Conservation (phyloP, 805 yeast species). For the Zygoascus flipseniorum region DNA sequence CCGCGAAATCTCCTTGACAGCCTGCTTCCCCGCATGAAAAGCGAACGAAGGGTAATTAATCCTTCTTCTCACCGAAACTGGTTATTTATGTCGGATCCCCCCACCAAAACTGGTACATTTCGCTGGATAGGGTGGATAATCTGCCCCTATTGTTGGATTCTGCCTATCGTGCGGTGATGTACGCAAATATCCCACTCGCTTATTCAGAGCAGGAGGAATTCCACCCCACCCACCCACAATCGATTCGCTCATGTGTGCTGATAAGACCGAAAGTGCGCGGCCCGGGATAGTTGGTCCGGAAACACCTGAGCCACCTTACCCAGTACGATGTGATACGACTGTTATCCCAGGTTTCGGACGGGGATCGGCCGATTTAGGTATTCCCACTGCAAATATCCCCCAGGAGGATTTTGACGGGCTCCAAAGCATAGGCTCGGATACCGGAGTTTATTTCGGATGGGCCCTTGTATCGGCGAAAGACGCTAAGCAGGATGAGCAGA, state of each 20-base stretch:
- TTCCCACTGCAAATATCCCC: constrained; percentile 90
- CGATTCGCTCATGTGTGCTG: not conserved
- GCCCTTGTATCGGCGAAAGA: constrained; percentile 31
- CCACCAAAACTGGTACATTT: too few relatives aligned
- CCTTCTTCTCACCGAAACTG: too few relatives aligned
- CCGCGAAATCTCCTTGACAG: too few relatives aligned
- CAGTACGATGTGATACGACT: constrained; percentile 25
- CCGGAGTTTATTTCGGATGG: constrained; percentile 92
- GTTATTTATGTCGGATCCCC: too few relatives aligned
- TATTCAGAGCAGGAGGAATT: not conserved
- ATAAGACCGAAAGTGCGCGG: constrained; percentile 13
- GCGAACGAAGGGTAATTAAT: too few relatives aligned
- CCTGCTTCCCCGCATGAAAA: too few relatives aligned
- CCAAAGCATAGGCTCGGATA: constrained; percentile 15
- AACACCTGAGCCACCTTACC: constrained; percentile 28
- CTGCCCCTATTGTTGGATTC: too few relatives aligned
- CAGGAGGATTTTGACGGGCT: constrained; percentile 37
- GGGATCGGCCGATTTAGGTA: constrained; percentile 87
- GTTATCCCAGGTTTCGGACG: constrained; percentile 87
- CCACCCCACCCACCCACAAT: not conserved
- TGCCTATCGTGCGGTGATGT: too few relatives aligned
- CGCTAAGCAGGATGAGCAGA: constrained; percentile 14
- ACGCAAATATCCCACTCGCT: too few relatives aligned
- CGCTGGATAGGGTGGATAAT: too few relatives aligned
- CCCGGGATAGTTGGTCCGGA: constrained; percentile 28